Evolutionary conservation across 139 green algal species (phyloP), one percentile per base, ranked within the genome.

Genomic region (Closterium sp.): DNA sequence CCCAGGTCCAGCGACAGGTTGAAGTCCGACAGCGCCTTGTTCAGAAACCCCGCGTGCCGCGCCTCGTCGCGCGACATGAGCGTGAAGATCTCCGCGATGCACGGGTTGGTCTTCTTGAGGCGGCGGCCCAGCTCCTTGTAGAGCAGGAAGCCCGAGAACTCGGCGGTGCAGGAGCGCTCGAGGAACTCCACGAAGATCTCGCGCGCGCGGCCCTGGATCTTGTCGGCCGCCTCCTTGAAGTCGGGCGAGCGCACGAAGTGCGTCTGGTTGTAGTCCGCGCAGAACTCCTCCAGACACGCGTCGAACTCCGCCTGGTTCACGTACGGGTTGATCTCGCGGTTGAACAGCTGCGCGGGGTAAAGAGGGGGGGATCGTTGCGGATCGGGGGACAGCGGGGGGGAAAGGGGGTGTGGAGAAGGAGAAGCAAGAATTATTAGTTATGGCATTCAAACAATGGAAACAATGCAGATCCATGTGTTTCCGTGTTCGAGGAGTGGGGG

Each of bases 141-240:
- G n/a, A 99, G 96, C 89, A 99, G 95, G 96, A 99, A 99, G 92
- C 98, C 98, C 29, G 95, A 97, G 95, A 99, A 99, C 96, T 99
- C 98, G 2, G 98, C 98, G 30, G 98, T 99, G 97, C 98, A 99
- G 13, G 97, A 98, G 84, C 98, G 96, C 96, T 99, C 98, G 93
- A 99, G 95, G 95, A 99, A 99, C 97, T 99, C 98, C 31, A 99
- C 97, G 94, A 99, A 99, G 95, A 99, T 99, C 93, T 98, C 98
- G 90, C 98, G 95, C 1, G 96, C 96, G 30, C 95, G 91, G 73
- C 98, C 98, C 86, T 96, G 88, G 89, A 98, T 97, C 87, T 97
- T 97, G 89, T 98, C 97, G 30, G 98, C 98, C 17, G 97, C 97
- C 45, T 92, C 95, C 95, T 98, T 98, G 96, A 99, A 99, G 87